Evolutionary conservation across 306 rosid species (phyloP).

Genomic region (Citrullus amarus): DNA sequence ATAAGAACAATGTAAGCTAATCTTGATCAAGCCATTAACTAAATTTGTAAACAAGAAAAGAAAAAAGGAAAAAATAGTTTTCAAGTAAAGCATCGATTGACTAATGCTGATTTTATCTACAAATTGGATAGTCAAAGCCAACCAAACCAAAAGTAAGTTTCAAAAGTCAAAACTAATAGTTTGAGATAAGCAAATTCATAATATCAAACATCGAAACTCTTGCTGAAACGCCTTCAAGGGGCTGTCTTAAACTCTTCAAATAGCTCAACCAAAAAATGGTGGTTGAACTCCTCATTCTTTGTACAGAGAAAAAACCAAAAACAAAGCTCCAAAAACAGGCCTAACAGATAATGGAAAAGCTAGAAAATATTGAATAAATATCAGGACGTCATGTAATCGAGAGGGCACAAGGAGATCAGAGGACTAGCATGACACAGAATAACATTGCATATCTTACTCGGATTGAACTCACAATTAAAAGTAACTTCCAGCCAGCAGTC

Average conservation of each 20-base stretch:
- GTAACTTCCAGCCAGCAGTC: not conserved
- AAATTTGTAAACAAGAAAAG: not conserved
- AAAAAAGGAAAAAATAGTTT: not conserved
- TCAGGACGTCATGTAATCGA: not conserved
- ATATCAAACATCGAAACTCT: not conserved
- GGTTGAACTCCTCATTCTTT: not conserved
- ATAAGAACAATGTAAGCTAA: not conserved
- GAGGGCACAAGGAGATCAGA: not conserved
- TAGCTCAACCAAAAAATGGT: not conserved
- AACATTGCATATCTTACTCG: not conserved
- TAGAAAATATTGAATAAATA: not conserved
- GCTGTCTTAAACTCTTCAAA: not conserved
- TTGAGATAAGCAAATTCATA: not conserved
- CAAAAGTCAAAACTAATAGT: not conserved
- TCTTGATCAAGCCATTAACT: not conserved
- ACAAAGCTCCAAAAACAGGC: not conserved
- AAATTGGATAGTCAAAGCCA: not conserved
- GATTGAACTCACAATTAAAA: not conserved
- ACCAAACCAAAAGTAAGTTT: not conserved
- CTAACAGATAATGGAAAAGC: not conserved
- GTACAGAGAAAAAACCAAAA: not conserved
- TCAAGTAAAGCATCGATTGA: not conserved
- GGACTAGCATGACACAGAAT: not conserved
- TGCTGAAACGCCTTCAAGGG: not conserved
- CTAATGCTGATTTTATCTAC: not conserved